Evolutionary conservation across 208 protist genomes (phyloP), one percentile per base, ranked within the genome.

Genomic region (Leishmania guyanensis): DNA sequence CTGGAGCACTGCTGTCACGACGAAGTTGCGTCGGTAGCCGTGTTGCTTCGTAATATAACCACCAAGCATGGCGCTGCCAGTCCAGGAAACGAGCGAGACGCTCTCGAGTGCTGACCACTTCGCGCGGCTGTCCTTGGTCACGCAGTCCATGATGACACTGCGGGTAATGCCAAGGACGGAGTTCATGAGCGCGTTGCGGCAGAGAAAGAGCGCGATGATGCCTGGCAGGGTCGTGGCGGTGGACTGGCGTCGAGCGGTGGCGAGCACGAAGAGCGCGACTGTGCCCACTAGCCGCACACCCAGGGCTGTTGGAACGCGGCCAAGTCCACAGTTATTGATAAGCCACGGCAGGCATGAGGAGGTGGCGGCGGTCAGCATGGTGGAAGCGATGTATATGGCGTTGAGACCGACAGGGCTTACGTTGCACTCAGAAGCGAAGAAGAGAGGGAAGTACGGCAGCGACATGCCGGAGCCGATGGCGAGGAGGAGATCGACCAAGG

Each of bases 81-180:
- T 81, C 90, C 92, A 95, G 29, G 86, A 93, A 51, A 94, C 86
- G 58, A 83, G 86, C 0, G 87, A 86, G 75, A 95, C 87, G 77
- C 89, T 91, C 81, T 95, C 92, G 62, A 93, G 86, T 43, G 92
- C 92, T 43, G 88, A 89, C 90, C 89, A 95, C 85, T 86, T 91
- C 26, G 89, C 87, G 5, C 88, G 75, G 50, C 75, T 86, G n/a
- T 84, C 64, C 39, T 85, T 86, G 3, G 33, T 2, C 20, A 92
- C 90, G 79, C 83, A 84, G 74, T 95, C 92, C 92, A 95, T 95
- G 43, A 95, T 87, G 60, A 95, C 87, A 62, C 88, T 92, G 58
- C 92, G 89, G 0, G 90, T 93, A 66, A 93, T 39, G 50, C 92
- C 92, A 5, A 84, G 65, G 14, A 90, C 89, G 9, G 85, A 84